Base-by-base conservation (phyloP, 345 rosid genomes). In the Lepidium africanum region DNA sequence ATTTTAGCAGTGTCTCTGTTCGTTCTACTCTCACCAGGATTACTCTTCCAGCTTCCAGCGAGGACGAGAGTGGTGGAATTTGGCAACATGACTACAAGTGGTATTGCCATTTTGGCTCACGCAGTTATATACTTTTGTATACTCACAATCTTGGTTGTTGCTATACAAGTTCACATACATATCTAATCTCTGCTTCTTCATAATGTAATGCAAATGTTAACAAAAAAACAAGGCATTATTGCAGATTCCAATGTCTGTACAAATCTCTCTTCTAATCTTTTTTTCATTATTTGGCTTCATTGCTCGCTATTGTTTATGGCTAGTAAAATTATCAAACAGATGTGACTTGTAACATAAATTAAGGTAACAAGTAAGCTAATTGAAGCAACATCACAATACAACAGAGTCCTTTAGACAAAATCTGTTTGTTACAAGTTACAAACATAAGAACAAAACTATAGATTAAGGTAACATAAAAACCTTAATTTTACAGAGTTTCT, bases 41-140 rank as follows among this genome's bases (percentile, higher is more conserved):
- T 93, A 65, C 63, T 93, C 67, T 87, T 93, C 76, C 98, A 93
- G 84, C 25, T 91, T 47, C 98, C 98, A 0, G 88, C 95, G 11
- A 90, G 83, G 35, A 69, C 75, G 0, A 79, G 97, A 41, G 88
- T 93, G 51, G 74, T 89, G 9, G 98, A 93, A 70, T 93, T 93
- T 21, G 98, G 97, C n/a, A 93, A 91, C 85, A 86, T 91, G 97
- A 70, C 66, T 15, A 93, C 96, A 2, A 90, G 99, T 50, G 97
- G 96, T 69, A 91, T 91, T 10, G 79, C 99, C 0, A 91, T 94
- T 37, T 82, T 94, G 46, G 60, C 89, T 65, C 97, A 94, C 51
- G 99, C 99, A n/a, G 23, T 94, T 37, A 80, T 88, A 43, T 94
- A 79, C 74, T 87, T 94, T 14, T 87, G 97, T 69, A 81, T 94